Evolutionary conservation across 768 basidiomycete genomes (phyloP).

Genomic region (Wakefieldia striispora): DNA sequence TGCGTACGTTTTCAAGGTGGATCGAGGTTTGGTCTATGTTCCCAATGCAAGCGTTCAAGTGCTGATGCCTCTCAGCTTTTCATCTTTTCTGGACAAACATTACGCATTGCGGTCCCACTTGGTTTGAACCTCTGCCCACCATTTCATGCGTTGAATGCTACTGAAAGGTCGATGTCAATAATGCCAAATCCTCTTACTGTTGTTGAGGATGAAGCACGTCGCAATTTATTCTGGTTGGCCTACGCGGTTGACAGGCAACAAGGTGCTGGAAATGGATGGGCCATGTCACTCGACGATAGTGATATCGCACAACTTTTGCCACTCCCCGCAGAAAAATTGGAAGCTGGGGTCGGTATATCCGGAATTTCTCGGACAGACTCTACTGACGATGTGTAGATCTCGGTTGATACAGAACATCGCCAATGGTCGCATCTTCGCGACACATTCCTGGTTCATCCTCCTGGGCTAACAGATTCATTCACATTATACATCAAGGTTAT

Average conservation of each 20-base stretch:
- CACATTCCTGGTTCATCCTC: slow-evolving; percentile 59
- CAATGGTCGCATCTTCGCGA: slow-evolving; percentile 68
- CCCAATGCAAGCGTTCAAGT: background rate
- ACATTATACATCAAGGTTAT: slow-evolving; percentile 67
- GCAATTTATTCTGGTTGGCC: slow-evolving; percentile 73
- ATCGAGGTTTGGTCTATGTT: slow-evolving; percentile 51
- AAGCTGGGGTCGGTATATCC: slow-evolving; percentile 50
- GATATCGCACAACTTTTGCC: slow-evolving; percentile 73
- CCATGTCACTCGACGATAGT: slow-evolving; percentile 66
- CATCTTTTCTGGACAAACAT: slow-evolving; percentile 51
- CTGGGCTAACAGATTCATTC: slow-evolving; percentile 66
- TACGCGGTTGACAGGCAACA: slow-evolving; percentile 68
- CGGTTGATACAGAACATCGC: slow-evolving; percentile 49
- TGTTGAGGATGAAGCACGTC: slow-evolving; percentile 67
- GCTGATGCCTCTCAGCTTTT: slow-evolving; percentile 48
- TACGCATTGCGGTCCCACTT: slow-evolving; percentile 61
- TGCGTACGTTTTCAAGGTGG: slow-evolving; percentile 47
- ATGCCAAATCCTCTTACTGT: slow-evolving; percentile 57
- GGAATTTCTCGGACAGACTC: background rate
- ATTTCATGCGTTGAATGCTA: slow-evolving; percentile 63
- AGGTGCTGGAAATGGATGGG: slow-evolving; percentile 70
- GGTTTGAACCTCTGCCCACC: slow-evolving; percentile 68
- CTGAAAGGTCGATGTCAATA: slow-evolving; percentile 55
- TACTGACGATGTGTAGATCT: slow-evolving; percentile 34
- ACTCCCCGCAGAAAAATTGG: slow-evolving; percentile 55